Base-by-base conservation (phyloP, 192 early-diverging fungal genomes). In the Pecoramyces ruminantium region DNA sequence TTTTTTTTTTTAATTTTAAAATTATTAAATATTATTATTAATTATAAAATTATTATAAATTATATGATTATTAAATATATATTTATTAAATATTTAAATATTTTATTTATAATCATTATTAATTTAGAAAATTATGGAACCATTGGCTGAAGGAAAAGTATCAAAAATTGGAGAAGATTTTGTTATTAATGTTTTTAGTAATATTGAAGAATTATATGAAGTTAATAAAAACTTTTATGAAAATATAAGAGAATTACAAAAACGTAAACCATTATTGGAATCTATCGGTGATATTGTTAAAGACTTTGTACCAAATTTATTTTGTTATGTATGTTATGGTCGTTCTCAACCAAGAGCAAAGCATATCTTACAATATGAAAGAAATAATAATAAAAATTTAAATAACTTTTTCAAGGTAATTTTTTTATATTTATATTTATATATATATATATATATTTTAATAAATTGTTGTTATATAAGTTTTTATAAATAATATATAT, bases 261-360 rank as follows among this genome's bases (percentile, higher is more conserved):
- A 89, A 78, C 83, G 88, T 29, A 88, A 86, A 80, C 85, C 89
- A 79, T 87, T 98, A 21, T 92, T 96, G 79, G 85, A 93, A 80
- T 87, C 92, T 82, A 87, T 98, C 29, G 96, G 96, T 77, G 95
- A 96, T 82, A 90, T 97, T 28, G 92, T 98, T 78, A 78, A 94
- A 58, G 83, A 88, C 79, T 88, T 93, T 84, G 92, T 92, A 12
- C 84, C 87, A 77, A 87, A 88, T 77, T 91, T 96, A 78, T 86
- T 92, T 67, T 90, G 92, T 14, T 97, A 95, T 83, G 91, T 95
- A 38, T 86, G 90, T 30, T 98, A 98, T 86, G 94, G 95, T 77
- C 93, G 92, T 13, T 91, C 93, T 83, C 94, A 96, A 83, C 89
- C 92, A 40, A 92, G 92, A 82, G 93, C 92, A 51, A 93, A 93